phyloP scores from a whole-genome alignment of 768 basidiomycete species.

The Termitomyces sp. region DNA sequence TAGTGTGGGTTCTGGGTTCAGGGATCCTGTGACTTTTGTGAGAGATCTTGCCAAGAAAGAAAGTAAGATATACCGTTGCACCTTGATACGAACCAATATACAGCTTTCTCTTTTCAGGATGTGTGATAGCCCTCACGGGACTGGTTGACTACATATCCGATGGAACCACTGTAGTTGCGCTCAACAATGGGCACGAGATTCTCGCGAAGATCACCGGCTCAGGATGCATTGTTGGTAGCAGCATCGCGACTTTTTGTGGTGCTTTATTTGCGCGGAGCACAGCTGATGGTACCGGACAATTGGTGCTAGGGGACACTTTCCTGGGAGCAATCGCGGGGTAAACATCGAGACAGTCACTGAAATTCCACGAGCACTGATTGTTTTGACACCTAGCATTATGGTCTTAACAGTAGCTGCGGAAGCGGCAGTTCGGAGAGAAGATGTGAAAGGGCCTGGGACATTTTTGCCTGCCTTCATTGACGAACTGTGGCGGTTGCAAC shows the following conservation, averaged over 20 bases:
- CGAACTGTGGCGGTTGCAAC: slow-evolving; percentile 35
- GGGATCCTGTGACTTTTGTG: slow-evolving; percentile 68
- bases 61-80: slow-evolving; percentile 40
- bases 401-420: slow-evolving; percentile 61
- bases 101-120: slow-evolving; percentile 41
- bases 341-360: slow-evolving; percentile 15
- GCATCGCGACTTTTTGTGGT: slow-evolving; percentile 77
- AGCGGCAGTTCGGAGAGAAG: slow-evolving; percentile 39
- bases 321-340: slow-evolving; percentile 74
- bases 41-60: slow-evolving; percentile 64
- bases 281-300: slow-evolving; percentile 27
- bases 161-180: slow-evolving; percentile 58
- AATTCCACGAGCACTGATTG: background rate
- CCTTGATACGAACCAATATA: background rate
- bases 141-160: slow-evolving; percentile 80
- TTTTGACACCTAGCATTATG: slow-evolving; percentile 34
- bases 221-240: slow-evolving; percentile 79
- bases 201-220: slow-evolving; percentile 85
- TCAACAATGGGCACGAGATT: slow-evolving; percentile 69
- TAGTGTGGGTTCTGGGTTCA: slow-evolving; percentile 71
- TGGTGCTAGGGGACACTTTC: slow-evolving; percentile 77
- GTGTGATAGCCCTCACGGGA: slow-evolving; percentile 79
- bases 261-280: slow-evolving; percentile 38
- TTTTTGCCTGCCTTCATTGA: slow-evolving; percentile 64
- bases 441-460: slow-evolving; percentile 57